Conservation (phyloP, 306 rosid species). For the Cicer yamashitae region DNA sequence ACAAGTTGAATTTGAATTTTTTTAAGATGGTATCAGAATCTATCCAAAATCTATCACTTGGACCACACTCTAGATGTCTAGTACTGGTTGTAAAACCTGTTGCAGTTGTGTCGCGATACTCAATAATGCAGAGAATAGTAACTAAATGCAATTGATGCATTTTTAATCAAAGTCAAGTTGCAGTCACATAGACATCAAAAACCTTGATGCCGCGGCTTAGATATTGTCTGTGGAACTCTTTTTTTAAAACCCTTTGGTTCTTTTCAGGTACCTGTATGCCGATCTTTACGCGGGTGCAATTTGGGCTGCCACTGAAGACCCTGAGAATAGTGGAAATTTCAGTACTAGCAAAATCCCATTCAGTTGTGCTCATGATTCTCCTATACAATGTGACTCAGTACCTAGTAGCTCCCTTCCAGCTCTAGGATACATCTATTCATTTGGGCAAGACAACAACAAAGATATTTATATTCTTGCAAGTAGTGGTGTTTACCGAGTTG, state of each 20-base stretch:
- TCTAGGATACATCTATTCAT: conserved; percentile 72
- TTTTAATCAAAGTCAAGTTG: neutral
- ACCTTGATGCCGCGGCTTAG: neutral
- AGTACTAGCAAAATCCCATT: conserved; percentile 59
- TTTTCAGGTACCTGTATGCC: conserved; percentile 72
- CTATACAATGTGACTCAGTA: conserved; percentile 60
- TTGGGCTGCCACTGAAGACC: conserved; percentile 74
- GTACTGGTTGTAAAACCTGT: too few species aligned
- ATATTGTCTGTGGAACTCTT: neutral
- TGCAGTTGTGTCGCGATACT: too few species aligned
- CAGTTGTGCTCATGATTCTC: conserved; percentile 74
- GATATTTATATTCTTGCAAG: conserved; percentile 71
- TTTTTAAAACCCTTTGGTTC: neutral
- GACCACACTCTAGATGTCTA: too few species aligned
- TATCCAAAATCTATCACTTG: too few species aligned
- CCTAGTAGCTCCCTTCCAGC: conserved; percentile 64
- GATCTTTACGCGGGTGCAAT: conserved; percentile 74
- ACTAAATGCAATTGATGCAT: neutral
- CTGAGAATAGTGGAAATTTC: conserved; percentile 79
- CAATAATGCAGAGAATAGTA: neutral
- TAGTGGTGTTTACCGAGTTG: conserved; percentile 79
- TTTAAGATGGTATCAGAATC: neutral
- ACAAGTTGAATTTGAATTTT: neutral
- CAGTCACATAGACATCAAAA: neutral
- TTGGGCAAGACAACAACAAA: conserved; percentile 77